A percentile compares a stretch with the other conserved stretches of the same genome.
Evolutionary conservation across 2,329 filamentous ascomycete genomes (phyloP).

Genomic region (Chalara sp.): DNA sequence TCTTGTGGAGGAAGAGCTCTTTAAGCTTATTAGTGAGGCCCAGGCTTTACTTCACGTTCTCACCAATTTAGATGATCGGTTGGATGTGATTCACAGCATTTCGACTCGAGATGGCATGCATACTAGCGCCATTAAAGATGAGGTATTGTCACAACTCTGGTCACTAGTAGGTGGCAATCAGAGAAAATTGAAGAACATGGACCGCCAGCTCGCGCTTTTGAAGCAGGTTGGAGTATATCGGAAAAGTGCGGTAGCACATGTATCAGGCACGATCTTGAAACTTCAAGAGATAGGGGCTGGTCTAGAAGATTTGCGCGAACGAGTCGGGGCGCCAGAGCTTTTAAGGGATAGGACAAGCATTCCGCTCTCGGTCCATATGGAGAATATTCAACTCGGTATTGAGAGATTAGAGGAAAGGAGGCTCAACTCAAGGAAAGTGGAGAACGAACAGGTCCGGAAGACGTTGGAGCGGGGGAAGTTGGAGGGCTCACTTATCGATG

Average conservation of each 20-base stretch:
- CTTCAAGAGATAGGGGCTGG: conserved; percentile 66
- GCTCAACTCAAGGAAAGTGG: conserved; percentile 48
- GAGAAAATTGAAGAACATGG: conserved; percentile 50
- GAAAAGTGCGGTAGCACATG: conserved; percentile 57
- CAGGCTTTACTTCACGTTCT: conserved; percentile 61
- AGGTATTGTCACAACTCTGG: conserved; percentile 66
- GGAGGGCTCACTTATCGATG: conserved; percentile 26
- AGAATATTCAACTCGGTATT: conserved; percentile 65
- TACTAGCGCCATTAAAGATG: conserved; percentile 52
- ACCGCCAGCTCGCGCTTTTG: conserved; percentile 58
- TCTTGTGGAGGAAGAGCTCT: conserved; percentile 64
- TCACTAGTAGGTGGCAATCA: conserved; percentile 67
- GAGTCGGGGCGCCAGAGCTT: conserved; percentile 60
- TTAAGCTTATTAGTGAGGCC: conserved; percentile 61
- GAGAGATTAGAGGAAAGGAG: conserved; percentile 63
- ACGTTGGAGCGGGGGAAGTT: conserved; percentile 41
- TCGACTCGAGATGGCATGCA: conserved; percentile 55
- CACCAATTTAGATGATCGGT: conserved; percentile 59
- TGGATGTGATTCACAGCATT: conserved; percentile 64
- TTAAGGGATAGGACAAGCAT: conserved; percentile 44
- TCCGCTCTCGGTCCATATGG: conserved; percentile 67
- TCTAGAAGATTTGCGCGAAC: conserved; percentile 64
- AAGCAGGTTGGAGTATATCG: conserved; percentile 60
- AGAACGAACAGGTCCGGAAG: conserved; percentile 50
- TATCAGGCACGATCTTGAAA: conserved; percentile 64